Evolutionary conservation across 2,329 filamentous ascomycete species (phyloP).

Genomic region (Colletotrichum lindemuthianum): DNA sequence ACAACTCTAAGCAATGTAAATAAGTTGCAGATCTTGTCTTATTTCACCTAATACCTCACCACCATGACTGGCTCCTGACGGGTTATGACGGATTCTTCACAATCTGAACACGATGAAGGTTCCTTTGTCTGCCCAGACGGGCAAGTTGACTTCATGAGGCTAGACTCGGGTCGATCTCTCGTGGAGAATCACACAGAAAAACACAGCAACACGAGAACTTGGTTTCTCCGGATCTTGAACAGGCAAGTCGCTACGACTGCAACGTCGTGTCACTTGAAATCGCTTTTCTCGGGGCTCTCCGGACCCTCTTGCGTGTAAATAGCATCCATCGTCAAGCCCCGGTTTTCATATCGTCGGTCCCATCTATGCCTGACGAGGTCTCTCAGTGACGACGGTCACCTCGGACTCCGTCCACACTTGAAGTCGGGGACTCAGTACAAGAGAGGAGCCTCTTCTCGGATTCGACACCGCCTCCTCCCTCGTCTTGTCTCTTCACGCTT

Average conservation of each 20-base stretch:
- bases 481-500: background rate
- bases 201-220: background rate
- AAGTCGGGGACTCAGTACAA: background rate
- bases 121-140: slow-evolving; percentile 2
- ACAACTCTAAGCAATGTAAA: too few species aligned
- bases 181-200: too few species aligned
- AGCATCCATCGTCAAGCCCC: slow-evolving; percentile 4
- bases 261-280: too few species aligned
- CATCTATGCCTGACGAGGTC: background rate
- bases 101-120: slow-evolving; percentile 28
- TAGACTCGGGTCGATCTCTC: background rate
- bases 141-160: background rate
- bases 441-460: background rate
- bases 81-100: background rate
- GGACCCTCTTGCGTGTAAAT: slow-evolving; percentile 10
- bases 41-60: slow-evolving; percentile 15
- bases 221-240: background rate
- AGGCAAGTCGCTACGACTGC: background rate
- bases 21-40: background rate
- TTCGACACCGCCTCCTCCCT: background rate
- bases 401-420: background rate
- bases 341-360: slow-evolving; percentile 2
- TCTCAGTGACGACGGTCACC: background rate
- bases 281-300: too few species aligned
- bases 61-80: slow-evolving; percentile 3